phyloP scores from a whole-genome alignment of 371 early-diverging fungal genomes.

The Lichtheimia hyalospora region DNA sequence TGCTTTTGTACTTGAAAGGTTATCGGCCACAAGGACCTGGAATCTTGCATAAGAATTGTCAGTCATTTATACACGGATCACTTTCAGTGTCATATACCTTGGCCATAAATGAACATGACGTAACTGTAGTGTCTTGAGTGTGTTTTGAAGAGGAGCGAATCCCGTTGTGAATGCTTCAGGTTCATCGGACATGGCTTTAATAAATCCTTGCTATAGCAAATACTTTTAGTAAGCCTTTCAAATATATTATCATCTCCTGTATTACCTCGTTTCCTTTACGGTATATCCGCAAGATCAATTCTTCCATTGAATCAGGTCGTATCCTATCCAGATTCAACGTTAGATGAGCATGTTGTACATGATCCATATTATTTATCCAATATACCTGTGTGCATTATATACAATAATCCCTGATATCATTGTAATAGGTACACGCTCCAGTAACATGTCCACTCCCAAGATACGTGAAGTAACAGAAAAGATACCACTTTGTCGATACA shows the following conservation, averaged over 20 bases:
- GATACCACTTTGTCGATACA: slow-evolving; percentile 89
- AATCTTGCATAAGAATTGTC: slow-evolving; percentile 55
- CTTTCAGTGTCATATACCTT: no score
- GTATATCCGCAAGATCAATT: slow-evolving; percentile 83
- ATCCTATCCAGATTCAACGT: slow-evolving; percentile 49
- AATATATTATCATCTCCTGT: background rate
- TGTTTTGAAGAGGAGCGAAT: slow-evolving; percentile 86
- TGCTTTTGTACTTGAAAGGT: slow-evolving; percentile 52
- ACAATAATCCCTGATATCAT: slow-evolving; percentile 88
- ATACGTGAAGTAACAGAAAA: slow-evolving; percentile 88
- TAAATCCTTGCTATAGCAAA: slow-evolving; percentile 70
- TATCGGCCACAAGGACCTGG: slow-evolving; percentile 67
- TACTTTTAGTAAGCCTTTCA: background rate
- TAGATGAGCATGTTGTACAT: no score
- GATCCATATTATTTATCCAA: background rate
- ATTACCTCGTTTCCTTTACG: slow-evolving; percentile 73
- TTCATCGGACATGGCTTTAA: slow-evolving; percentile 93
- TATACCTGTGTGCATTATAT: slow-evolving; percentile 81
- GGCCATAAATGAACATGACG: slow-evolving; percentile 91
- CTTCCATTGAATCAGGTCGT: slow-evolving; percentile 79
- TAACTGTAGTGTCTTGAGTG: slow-evolving; percentile 76
- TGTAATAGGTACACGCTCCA: slow-evolving; percentile 72
- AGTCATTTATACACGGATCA: background rate
- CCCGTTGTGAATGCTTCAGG: slow-evolving; percentile 77
- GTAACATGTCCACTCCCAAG: slow-evolving; percentile 93